These are phyloP conservation scores for Takashimella tepidaria DNA, from an alignment of 1,284 basidiomycete species.

Conservation along the genomic window DNA sequence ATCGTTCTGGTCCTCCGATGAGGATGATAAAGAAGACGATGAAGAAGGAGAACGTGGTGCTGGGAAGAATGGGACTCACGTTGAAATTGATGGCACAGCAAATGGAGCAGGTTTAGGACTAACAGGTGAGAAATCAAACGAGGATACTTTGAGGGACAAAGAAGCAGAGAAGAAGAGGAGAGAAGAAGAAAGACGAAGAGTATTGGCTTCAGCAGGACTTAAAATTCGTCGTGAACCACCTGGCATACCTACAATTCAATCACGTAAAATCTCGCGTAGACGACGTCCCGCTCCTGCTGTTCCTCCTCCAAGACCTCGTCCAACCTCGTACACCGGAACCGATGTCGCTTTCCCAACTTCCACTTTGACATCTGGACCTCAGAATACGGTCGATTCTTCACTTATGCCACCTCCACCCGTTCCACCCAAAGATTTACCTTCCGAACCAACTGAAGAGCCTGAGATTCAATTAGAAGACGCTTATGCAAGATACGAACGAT, in stretches of 20 bases:
- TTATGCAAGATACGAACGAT: slow-evolving; percentile 80
- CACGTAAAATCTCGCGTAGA: slow-evolving; percentile 25
- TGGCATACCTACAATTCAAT: slow-evolving; percentile 31
- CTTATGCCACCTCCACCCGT: slow-evolving; percentile 21
- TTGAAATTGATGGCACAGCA: too few relatives aligned
- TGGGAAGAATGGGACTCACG: too few relatives aligned
- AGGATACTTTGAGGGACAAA: slow-evolving; percentile 44
- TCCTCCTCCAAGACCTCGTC: slow-evolving; percentile 1
- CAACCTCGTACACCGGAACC: not conserved
- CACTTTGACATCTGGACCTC: not conserved
- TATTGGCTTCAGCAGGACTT: slow-evolving; percentile 81
- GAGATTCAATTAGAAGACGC: slow-evolving; percentile 66
- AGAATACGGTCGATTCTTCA: not conserved
- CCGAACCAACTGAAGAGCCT: not conserved
- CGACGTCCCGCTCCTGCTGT: slow-evolving; percentile 13
- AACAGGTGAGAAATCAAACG: too few relatives aligned
- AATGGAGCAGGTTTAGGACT: too few relatives aligned
- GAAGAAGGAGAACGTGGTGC: slow-evolving; percentile 46
- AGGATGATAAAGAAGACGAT: slow-evolving; percentile 48
- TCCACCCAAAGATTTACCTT: slow-evolving; percentile 19
- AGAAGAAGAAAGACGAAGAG: slow-evolving; percentile 69
- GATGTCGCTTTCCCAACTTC: too few relatives aligned
- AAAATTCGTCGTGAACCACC: slow-evolving; percentile 54
- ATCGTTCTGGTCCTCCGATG: slow-evolving; percentile 43
- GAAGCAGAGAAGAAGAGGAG: slow-evolving; percentile 60